Evolutionary conservation across 805 yeast species (phyloP).

Genomic region (Spathaspora hagerdaliae): DNA sequence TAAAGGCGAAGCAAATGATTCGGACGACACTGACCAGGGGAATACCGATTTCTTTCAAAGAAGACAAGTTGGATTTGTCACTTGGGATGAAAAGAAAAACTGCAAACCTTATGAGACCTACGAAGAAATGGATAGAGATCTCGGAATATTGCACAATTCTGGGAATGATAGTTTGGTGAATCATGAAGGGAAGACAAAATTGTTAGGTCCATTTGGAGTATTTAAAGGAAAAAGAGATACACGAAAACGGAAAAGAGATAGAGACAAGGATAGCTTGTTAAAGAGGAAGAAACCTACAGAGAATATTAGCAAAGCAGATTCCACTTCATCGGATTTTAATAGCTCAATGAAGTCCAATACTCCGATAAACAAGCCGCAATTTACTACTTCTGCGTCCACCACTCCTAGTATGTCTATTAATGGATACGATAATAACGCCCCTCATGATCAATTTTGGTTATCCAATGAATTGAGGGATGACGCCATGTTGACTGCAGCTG

Average conservation of each 20-base stretch:
- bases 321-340: background rate
- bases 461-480: constrained; percentile 69
- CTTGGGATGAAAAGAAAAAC: constrained; percentile 53
- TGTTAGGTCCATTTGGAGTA: constrained; percentile 81
- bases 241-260: constrained; percentile 14
- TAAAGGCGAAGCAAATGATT: constrained; percentile 10
- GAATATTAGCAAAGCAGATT: background rate
- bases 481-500: constrained; percentile 71
- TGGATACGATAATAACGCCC: constrained; percentile 13
- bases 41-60: constrained; percentile 57
- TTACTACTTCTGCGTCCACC: background rate
- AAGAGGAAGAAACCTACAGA: constrained; percentile 7
- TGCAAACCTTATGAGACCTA: constrained; percentile 57
- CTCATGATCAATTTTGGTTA: constrained; percentile 60
- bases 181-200: constrained; percentile 43
- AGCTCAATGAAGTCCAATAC: background rate
- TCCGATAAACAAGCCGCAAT: background rate
- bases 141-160: constrained; percentile 50
- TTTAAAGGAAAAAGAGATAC: constrained; percentile 32
- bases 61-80: constrained; percentile 69
- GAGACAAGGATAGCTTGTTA: constrained; percentile 31
- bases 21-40: background rate
- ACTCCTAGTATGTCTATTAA: background rate
- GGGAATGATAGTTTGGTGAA: constrained; percentile 29
- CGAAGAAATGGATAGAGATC: constrained; percentile 76